Evolutionary conservation across 2,329 filamentous ascomycete species (phyloP).

Genomic region (Colletotrichum sp.): DNA sequence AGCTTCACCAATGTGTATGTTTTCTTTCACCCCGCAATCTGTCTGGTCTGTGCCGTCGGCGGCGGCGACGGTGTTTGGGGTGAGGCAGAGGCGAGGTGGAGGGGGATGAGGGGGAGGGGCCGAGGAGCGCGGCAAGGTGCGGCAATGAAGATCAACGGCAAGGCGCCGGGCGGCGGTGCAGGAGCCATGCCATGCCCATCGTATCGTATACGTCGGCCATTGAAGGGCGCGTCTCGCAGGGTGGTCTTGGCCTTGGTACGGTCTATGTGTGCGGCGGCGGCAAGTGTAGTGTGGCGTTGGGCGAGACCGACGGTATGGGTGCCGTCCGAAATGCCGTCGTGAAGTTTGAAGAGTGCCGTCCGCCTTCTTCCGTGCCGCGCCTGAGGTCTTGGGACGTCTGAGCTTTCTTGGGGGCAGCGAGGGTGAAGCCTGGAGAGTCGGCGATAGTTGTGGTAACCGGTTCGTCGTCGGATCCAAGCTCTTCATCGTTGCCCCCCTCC

Average conservation of each 20-base stretch:
- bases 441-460: neutral
- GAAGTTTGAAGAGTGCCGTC: neutral
- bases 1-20: neutral
- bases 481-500: neutral
- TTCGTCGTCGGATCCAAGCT: neutral
- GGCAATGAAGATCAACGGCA: neutral
- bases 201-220: neutral
- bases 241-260: neutral
- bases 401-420: neutral
- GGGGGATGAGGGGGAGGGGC: neutral
- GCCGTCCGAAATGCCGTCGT: neutral
- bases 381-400: neutral
- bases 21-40: neutral
- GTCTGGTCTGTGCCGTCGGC: neutral
- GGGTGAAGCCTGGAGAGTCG: neutral
- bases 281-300: neutral
- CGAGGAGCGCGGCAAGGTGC: neutral
- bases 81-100: neutral
- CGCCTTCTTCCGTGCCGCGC: neutral
- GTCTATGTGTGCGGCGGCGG: neutral
- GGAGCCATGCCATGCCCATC: neutral
- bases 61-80: neutral
- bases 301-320: neutral
- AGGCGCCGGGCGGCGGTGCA: neutral
- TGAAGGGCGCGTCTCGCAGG: neutral